Percentiles rank a stretch among this genome's conserved stretches.
These are phyloP conservation scores for Tilletia caries DNA, from an alignment of 1,284 basidiomycete species.

Conservation along the genomic window DNA sequence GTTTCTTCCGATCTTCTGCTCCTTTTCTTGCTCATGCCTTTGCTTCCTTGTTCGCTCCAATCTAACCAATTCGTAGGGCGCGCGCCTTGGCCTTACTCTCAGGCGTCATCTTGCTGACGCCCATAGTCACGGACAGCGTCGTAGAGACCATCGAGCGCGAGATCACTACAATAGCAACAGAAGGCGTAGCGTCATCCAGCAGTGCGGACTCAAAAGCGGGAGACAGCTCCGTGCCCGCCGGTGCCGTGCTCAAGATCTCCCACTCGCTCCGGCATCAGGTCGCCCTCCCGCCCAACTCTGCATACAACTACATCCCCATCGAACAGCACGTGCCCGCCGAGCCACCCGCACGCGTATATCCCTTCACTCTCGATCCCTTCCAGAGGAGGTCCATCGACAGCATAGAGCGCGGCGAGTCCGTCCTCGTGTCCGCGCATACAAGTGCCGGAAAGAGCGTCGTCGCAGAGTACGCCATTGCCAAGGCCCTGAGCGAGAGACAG, in stretches of 20 bases:
- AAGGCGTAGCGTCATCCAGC: background rate
- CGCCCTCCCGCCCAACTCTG: constrained; percentile 74
- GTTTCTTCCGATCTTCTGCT: too few relatives aligned
- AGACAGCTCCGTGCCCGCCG: background rate
- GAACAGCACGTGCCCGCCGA: constrained; percentile 84
- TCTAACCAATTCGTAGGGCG: too few relatives aligned
- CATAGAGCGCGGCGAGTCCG: constrained; percentile 94
- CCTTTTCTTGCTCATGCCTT: too few relatives aligned
- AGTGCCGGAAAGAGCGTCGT: constrained; percentile 98
- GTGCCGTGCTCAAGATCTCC: constrained; percentile 21
- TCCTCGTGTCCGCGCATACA: constrained; percentile 97
- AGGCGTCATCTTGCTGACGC: too few relatives aligned
- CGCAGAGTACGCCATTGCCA: constrained; percentile 98
- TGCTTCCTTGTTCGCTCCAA: too few relatives aligned
- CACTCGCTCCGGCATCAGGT: constrained; percentile 80
- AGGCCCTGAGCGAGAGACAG: constrained; percentile 85
- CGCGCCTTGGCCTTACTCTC: too few relatives aligned
- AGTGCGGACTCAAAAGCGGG: background rate
- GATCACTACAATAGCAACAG: background rate
- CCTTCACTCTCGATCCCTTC: constrained; percentile 96
- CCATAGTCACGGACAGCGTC: constrained; percentile 11
- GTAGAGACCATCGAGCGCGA: background rate
- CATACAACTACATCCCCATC: constrained; percentile 84
- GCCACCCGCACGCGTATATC: constrained; percentile 87
- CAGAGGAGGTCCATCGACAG: constrained; percentile 90